A percentile compares a stretch with the other conserved stretches of the same genome.
These are phyloP conservation scores for Saccharum spontaneum DNA, from an alignment of 176 grass and related monocot genomes.

Conservation along the genomic window DNA sequence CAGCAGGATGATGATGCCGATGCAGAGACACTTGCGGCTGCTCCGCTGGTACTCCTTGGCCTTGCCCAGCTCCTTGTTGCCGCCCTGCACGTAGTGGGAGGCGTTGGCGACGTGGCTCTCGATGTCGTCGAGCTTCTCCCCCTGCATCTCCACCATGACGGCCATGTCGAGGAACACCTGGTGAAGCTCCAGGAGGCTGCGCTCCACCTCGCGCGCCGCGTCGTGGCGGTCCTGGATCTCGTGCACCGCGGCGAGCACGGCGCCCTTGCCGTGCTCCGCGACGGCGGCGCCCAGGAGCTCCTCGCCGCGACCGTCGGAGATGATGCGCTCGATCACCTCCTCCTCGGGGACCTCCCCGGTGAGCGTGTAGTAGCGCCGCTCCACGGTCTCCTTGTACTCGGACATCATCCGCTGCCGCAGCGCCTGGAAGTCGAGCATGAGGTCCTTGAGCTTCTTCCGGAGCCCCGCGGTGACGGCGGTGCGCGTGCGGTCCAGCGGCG, in stretches of 20 bases:
- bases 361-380: slow-evolving; percentile 87
- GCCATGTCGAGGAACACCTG: slow-evolving; percentile 96
- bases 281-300: slow-evolving; percentile 75
- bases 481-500: slow-evolving; percentile 84
- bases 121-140: slow-evolving; percentile 78
- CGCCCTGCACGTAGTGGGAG: slow-evolving; percentile 71
- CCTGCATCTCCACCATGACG: slow-evolving; percentile 80
- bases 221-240: slow-evolving; percentile 89
- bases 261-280: slow-evolving; percentile 74
- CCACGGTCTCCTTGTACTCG: slow-evolving; percentile 90
- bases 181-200: slow-evolving; percentile 86
- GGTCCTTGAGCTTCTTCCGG: slow-evolving; percentile 81
- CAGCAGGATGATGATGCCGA: slow-evolving; percentile 74
- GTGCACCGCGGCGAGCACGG: slow-evolving; percentile 63
- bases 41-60: slow-evolving; percentile 75
- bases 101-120: slow-evolving; percentile 70
- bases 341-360: slow-evolving; percentile 90
- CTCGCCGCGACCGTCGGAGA: slow-evolving; percentile 83
- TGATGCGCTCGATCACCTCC: slow-evolving; percentile 86
- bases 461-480: slow-evolving; percentile 80
- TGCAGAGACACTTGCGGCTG: slow-evolving; percentile 88
- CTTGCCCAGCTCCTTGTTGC: slow-evolving; percentile 73
- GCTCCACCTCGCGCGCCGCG: slow-evolving; percentile 72
- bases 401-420: slow-evolving; percentile 86
- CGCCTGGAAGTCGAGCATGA: slow-evolving; percentile 98